phyloP scores from a whole-genome alignment of 768 basidiomycete genomes.

The Strobilomyces confusus region DNA sequence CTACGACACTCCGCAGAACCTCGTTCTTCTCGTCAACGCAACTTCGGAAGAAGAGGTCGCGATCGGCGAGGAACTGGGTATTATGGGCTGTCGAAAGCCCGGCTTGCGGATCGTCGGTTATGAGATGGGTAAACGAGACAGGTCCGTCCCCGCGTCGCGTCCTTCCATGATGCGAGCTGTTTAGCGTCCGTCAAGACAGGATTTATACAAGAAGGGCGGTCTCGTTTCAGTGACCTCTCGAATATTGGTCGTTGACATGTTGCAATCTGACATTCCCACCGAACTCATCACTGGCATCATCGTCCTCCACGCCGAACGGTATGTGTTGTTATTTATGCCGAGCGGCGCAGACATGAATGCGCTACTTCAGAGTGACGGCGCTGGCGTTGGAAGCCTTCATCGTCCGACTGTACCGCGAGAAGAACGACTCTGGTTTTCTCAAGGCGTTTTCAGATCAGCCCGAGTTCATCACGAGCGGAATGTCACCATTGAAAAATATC shows the following conservation, averaged over 20 bases:
- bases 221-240: slow-evolving; percentile 89
- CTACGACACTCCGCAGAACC: slow-evolving; percentile 80
- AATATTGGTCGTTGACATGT: slow-evolving; percentile 93
- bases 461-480: slow-evolving; percentile 87
- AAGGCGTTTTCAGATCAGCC: slow-evolving; percentile 98
- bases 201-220: slow-evolving; percentile 83
- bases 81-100: slow-evolving; percentile 87
- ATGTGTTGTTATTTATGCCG: slow-evolving; percentile 11
- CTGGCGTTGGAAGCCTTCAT: slow-evolving; percentile 90
- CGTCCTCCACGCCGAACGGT: slow-evolving; percentile 90
- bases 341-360: neutral
- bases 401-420: slow-evolving; percentile 83
- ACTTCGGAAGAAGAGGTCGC: slow-evolving; percentile 84
- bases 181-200: slow-evolving; percentile 50
- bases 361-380: slow-evolving; percentile 65
- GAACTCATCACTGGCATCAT: slow-evolving; percentile 86
- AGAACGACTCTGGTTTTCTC: slow-evolving; percentile 86
- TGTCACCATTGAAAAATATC: slow-evolving; percentile 88
- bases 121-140: slow-evolving; percentile 74
- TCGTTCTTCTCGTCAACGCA: slow-evolving; percentile 83
- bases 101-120: slow-evolving; percentile 80
- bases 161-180: neutral
- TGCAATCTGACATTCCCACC: slow-evolving; percentile 80
- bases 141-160: slow-evolving; percentile 44
- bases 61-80: slow-evolving; percentile 88